Evolutionary conservation across 352 stramenopile species (phyloP).

Genomic region (Phytophthora kernoviae): DNA sequence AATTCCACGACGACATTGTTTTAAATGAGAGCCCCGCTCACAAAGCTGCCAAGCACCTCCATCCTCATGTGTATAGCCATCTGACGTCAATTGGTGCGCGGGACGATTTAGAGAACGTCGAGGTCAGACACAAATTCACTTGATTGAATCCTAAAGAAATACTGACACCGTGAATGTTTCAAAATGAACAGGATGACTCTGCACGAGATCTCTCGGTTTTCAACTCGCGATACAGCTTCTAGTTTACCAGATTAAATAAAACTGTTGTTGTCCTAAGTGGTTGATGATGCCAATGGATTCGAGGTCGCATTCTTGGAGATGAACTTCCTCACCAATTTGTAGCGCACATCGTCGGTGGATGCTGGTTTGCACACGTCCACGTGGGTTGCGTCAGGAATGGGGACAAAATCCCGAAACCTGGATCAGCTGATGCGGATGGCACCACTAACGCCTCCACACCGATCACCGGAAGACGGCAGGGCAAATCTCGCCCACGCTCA

Average conservation of each 20-base stretch:
- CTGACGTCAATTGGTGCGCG: conserved; percentile 37
- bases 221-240: conserved; percentile 42
- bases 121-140: conserved; percentile 33
- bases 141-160: neutral
- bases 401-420: conserved; percentile 78
- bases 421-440: conserved; percentile 65
- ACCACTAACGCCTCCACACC: conserved; percentile 79
- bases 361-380: conserved; percentile 81
- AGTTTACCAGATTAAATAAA: conserved; percentile 22
- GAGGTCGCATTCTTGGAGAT: conserved; percentile 39
- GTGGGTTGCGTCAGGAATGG: conserved; percentile 63
- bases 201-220: conserved; percentile 33
- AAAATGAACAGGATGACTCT: conserved; percentile 36
- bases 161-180: neutral
- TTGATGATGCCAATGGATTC: conserved; percentile 9
- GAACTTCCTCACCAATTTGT: conserved; percentile 68
- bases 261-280: conserved; percentile 7
- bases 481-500: conserved; percentile 74
- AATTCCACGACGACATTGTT: conserved; percentile 40
- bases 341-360: conserved; percentile 59
- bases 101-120: conserved; percentile 61
- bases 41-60: conserved; percentile 59
- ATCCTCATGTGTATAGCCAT: conserved; percentile 49
- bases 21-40: conserved; percentile 61
- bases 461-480: conserved; percentile 68